phyloP scores from a whole-genome alignment of 805 yeast species.

The Kodamaea neixiangensis region DNA sequence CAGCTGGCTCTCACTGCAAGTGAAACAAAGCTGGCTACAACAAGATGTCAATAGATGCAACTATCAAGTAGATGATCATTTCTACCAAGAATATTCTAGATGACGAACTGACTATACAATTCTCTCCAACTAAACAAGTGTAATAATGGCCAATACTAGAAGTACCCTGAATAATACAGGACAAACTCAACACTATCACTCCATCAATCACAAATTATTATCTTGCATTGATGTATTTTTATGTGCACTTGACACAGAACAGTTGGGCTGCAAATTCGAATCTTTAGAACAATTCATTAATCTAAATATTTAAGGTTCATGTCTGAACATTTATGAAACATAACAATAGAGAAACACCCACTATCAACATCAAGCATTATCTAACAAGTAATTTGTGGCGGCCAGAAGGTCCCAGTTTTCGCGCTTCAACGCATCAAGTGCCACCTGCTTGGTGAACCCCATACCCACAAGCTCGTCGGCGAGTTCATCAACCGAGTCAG shows the following conservation, averaged over 20 bases:
- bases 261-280: not conserved
- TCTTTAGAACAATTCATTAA: not conserved
- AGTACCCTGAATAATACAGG: too few relatives aligned
- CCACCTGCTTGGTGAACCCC: constrained; percentile 78
- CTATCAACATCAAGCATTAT: constrained; percentile 50
- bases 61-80: too few relatives aligned
- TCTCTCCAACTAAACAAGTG: too few relatives aligned
- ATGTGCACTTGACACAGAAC: too few relatives aligned
- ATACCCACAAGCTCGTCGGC: constrained; percentile 80
- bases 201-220: too few relatives aligned
- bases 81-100: too few relatives aligned
- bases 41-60: too few relatives aligned
- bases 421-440: constrained; percentile 64
- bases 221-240: not conserved
- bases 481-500: constrained; percentile 51
- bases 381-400: constrained; percentile 85
- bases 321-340: constrained; percentile 1
- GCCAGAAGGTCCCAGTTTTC: constrained; percentile 76
- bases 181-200: too few relatives aligned
- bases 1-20: too few relatives aligned
- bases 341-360: not conserved
- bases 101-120: too few relatives aligned
- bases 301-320: not conserved
- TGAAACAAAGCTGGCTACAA: too few relatives aligned
- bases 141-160: too few relatives aligned